These are phyloP conservation scores for Sherardia arvensis DNA, from an alignment of 257 asterid genomes.

Conservation along the genomic window DNA sequence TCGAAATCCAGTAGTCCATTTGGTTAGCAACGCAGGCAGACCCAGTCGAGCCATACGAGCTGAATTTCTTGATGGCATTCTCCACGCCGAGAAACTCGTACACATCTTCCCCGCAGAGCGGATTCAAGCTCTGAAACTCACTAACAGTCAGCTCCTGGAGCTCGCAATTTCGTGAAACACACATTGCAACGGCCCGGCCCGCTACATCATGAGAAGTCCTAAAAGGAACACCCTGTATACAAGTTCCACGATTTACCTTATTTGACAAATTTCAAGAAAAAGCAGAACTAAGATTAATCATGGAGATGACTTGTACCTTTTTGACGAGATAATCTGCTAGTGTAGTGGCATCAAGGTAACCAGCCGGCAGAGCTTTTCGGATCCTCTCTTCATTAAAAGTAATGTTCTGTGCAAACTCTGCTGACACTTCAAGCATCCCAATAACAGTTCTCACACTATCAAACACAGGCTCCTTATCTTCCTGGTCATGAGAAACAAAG, in stretches of 20 bases:
- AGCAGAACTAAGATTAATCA: not conserved
- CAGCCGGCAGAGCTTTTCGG: constrained; percentile 75
- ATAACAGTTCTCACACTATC: constrained; percentile 81
- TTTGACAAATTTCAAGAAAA: not conserved
- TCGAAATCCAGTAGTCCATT: constrained; percentile 58
- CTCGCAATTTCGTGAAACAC: constrained; percentile 52
- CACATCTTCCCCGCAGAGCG: constrained; percentile 65
- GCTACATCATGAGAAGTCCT: constrained; percentile 91
- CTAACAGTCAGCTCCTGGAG: constrained; percentile 62
- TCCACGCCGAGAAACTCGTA: constrained; percentile 78
- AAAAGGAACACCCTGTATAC: constrained; percentile 75
- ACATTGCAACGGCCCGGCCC: constrained; percentile 78
- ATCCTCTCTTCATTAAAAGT: constrained; percentile 63
- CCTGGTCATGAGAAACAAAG: constrained; percentile 34
- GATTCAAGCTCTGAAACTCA: constrained; percentile 50
- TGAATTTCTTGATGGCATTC: constrained; percentile 72
- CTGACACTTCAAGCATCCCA: constrained; percentile 97
- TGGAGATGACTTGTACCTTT: constrained; percentile 36
- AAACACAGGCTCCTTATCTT: constrained; percentile 94
- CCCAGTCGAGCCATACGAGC: constrained; percentile 96
- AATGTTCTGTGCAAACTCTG: constrained; percentile 87
- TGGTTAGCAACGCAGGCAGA: constrained; percentile 82
- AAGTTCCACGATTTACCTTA: not conserved
- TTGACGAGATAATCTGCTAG: constrained; percentile 95
- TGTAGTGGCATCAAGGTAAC: constrained; percentile 97